Evolutionary conservation across 2,329 filamentous ascomycete genomes (phyloP).

Genomic region (Dendrostoma leiphaemia): DNA sequence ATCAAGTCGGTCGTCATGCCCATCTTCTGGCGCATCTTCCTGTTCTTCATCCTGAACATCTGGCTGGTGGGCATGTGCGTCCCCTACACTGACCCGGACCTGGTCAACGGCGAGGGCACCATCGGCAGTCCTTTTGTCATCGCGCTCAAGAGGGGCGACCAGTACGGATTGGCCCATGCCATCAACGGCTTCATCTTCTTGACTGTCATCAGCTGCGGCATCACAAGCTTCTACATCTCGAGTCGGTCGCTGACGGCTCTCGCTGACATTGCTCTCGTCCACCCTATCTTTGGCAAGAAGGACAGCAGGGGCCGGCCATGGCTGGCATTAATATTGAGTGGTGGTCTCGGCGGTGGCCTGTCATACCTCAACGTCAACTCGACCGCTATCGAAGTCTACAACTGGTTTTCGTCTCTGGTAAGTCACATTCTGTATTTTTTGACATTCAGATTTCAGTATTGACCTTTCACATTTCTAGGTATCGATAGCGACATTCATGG

Average conservation of each 20-base stretch:
- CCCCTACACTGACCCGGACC: conserved; percentile 27
- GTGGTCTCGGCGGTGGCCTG: conserved; percentile 29
- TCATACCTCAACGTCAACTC: conserved; percentile 32
- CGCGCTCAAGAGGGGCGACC: conserved; percentile 26
- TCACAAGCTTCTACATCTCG: conserved; percentile 32
- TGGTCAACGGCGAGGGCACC: conserved; percentile 28
- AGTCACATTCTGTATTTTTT: background rate
- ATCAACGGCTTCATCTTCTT: conserved; percentile 34
- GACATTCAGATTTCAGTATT: background rate
- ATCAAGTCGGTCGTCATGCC: conserved; percentile 30
- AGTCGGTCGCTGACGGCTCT: conserved; percentile 32
- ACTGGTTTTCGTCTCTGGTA: conserved; percentile 32
- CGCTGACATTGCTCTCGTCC: conserved; percentile 27
- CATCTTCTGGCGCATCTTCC: conserved; percentile 31
- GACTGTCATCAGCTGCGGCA: conserved; percentile 32
- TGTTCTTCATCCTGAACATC: conserved; percentile 33
- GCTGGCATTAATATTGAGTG: conserved; percentile 27
- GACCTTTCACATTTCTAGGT: background rate
- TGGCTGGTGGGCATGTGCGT: conserved; percentile 35
- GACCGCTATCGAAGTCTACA: conserved; percentile 27
- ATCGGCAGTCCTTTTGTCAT: conserved; percentile 22
- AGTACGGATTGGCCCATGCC: conserved; percentile 28
- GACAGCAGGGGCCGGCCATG: conserved; percentile 28
- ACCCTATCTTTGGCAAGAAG: conserved; percentile 23
- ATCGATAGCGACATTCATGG: conserved; percentile 11